phyloP scores from a whole-genome alignment of 805 yeast species.

The Spathaspora gorwiae region DNA sequence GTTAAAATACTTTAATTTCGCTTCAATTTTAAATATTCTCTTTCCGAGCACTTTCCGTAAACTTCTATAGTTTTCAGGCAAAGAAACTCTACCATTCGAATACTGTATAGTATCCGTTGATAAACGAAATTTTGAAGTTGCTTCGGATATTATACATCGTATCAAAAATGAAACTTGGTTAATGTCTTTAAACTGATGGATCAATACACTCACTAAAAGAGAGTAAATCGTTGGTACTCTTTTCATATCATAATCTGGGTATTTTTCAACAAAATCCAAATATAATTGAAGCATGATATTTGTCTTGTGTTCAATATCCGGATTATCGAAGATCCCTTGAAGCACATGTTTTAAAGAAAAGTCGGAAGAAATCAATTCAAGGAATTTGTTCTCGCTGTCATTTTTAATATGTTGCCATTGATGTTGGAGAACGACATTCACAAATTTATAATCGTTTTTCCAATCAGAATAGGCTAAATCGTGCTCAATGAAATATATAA shows the following conservation, averaged over 20 bases:
- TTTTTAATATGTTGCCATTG: constrained; percentile 4
- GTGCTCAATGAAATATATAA: constrained; percentile 28
- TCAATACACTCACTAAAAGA: background rate
- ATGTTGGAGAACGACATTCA: constrained; percentile 24
- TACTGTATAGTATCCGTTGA: constrained; percentile 9
- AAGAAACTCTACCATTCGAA: constrained; percentile 1
- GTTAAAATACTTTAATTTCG: constrained; percentile 10
- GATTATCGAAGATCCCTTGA: background rate
- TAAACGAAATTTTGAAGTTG: constrained; percentile 8
- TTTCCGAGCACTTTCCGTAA: constrained; percentile 10
- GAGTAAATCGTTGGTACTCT: background rate
- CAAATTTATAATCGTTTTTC: constrained; percentile 23
- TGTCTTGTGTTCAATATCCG: constrained; percentile 1
- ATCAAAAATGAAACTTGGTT: constrained; percentile 5
- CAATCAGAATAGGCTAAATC: constrained; percentile 28
- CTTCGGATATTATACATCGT: constrained; percentile 13
- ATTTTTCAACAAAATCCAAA: background rate
- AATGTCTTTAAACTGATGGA: background rate
- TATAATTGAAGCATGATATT: constrained; percentile 3
- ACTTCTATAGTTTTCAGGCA: constrained; percentile 15
- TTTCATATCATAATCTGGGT: background rate
- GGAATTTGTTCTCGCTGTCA: background rate
- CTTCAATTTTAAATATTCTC: constrained; percentile 10
- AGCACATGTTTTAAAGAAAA: constrained; percentile 1
- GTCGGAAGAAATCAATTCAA: constrained; percentile 4